Percentiles rank a stretch among this genome's conserved stretches.
Conservation (phyloP, 164 flowering plant genomes). For the Piper betle region DNA sequence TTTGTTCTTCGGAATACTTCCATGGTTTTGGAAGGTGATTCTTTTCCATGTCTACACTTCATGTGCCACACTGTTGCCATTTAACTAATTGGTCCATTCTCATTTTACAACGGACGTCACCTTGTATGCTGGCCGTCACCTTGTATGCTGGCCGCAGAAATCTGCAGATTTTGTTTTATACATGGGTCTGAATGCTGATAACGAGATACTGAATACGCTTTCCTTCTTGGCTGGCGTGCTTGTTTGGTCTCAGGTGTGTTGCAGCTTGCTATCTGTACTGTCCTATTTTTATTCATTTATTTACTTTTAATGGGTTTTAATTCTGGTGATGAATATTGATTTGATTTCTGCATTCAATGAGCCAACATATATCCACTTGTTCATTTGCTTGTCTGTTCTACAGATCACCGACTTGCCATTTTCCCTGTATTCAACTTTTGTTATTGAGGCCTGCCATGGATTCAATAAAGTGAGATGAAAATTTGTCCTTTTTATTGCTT, state of each 20-base stretch:
- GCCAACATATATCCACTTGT: too few species aligned
- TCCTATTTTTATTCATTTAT: background rate
- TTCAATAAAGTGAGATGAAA: slow-evolving; percentile 67
- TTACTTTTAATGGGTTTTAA: too few species aligned
- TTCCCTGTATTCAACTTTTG: slow-evolving; percentile 93
- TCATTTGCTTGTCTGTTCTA: slow-evolving; percentile 9
- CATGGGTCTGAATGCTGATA: slow-evolving; percentile 57
- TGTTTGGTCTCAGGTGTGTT: slow-evolving; percentile 88
- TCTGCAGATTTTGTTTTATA: slow-evolving; percentile 47
- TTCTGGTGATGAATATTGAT: too few species aligned
- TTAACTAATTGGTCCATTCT: too few species aligned
- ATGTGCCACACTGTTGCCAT: background rate
- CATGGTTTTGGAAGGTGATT: slow-evolving; percentile 95
- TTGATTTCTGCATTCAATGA: too few species aligned
- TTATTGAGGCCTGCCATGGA: slow-evolving; percentile 94
- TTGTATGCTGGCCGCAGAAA: slow-evolving; percentile 31
- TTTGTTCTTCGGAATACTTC: slow-evolving; percentile 72
- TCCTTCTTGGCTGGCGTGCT: slow-evolving; percentile 73
- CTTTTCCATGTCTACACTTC: background rate
- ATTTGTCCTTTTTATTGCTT: background rate
- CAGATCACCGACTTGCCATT: slow-evolving; percentile 98
- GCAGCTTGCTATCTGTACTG: background rate
- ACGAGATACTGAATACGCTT: slow-evolving; percentile 80
- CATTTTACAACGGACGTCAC: too few species aligned
- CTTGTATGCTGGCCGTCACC: background rate